These are phyloP conservation scores for Austroboletus niveus DNA, from an alignment of 1,284 basidiomycete species.

Conservation along the genomic window DNA sequence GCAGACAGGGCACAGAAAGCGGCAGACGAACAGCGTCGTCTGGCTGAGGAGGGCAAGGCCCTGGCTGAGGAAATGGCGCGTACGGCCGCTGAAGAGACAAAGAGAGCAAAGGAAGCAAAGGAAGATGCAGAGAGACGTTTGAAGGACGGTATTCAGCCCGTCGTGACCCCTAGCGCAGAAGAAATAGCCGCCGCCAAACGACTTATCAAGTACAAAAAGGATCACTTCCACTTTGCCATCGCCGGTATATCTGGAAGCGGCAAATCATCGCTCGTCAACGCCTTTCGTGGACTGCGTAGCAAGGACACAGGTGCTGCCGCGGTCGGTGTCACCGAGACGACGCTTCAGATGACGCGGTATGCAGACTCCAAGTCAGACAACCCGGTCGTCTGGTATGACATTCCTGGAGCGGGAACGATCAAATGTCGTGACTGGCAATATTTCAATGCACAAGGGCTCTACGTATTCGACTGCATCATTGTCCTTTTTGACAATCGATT, in stretches of 20 bases:
- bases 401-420: constrained; percentile 37
- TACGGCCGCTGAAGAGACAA: constrained; percentile 23
- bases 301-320: constrained; percentile 28
- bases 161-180: constrained; percentile 25
- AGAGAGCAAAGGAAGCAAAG: constrained; percentile 18
- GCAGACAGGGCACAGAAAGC: constrained; percentile 17
- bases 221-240: constrained; percentile 30
- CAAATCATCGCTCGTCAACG: constrained; percentile 38
- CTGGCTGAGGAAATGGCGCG: constrained; percentile 14
- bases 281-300: constrained; percentile 30
- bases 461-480: constrained; percentile 36
- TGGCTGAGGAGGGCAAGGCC: constrained; percentile 23
- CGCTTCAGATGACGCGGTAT: constrained; percentile 29
- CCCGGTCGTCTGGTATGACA: constrained; percentile 36
- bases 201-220: constrained; percentile 20
- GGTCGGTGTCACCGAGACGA: constrained; percentile 32
- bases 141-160: constrained; percentile 29
- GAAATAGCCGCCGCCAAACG: constrained; percentile 26
- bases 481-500: constrained; percentile 32
- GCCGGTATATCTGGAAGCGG: constrained; percentile 37
- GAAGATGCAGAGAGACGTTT: constrained; percentile 25
- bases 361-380: constrained; percentile 13
- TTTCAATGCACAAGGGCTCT: constrained; percentile 38
- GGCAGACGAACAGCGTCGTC: constrained; percentile 23
- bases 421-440: constrained; percentile 36